Evolutionary conservation across 768 basidiomycete species (phyloP), one percentile per base, ranked within the genome.

Genomic region (Tylopilus sp.): DNA sequence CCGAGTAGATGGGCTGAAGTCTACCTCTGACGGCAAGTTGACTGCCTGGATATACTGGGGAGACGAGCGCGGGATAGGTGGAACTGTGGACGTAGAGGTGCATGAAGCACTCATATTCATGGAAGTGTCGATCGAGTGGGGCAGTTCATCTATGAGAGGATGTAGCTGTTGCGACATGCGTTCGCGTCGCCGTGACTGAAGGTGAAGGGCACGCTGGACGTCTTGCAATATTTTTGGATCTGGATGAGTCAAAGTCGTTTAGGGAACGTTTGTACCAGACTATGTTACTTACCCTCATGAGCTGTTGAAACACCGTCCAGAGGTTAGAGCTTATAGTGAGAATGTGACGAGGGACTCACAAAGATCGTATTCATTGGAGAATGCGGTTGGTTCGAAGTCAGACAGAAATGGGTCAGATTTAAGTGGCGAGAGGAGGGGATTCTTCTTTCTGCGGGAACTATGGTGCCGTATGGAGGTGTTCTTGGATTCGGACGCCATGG

Each of bases 191-290:
- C 84, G 77, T 23, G 86, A 84, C 66, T 90, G 89, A 46, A 88
- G 69, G 50, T 79, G 81, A 26, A 91, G 63, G 6, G 86, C 88
- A 47, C 82, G 80, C 57, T 90, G 86, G 6, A 91, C 86, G 55
- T 91, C 89, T 64, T 86, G 87, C 47, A 91, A 65, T 55, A 91
- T 85, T 57, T 77, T 77, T n/a, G 88, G 86, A 71, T 91, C 88
- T 91, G 61, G 26, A 40, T 44, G 28, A 20, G 26, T 42, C 35
- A 56, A 50, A 26, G 41, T 55, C 48, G 30, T 52, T 58, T 47
- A 66, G 42, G 36, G 22, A 40, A 49, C 15, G 28, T 49, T 42
- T 48, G 28, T 26, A 49, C 47, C 25, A 41, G 36, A 54, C 13
- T 46, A 40, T 35, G 28, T 52, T 21, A 70, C 74, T 73, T 76